A percentile compares a stretch with the other conserved stretches of the same genome.
Evolutionary conservation across 768 basidiomycete species (phyloP).

Genomic region (Mycena alexandri): DNA sequence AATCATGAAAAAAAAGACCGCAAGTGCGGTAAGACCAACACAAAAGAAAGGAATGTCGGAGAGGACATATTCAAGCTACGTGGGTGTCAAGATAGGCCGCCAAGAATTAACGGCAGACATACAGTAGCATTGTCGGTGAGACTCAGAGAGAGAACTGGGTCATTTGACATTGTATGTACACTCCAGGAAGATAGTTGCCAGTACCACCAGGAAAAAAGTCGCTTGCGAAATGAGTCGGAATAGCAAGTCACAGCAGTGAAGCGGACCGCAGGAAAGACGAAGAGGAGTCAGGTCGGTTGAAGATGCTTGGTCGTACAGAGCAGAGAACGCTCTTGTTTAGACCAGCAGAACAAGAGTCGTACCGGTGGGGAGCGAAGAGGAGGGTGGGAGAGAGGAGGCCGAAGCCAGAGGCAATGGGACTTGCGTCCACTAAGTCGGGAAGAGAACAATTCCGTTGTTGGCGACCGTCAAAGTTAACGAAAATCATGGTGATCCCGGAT

Average conservation of each 20-base stretch:
- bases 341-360: constrained; percentile 32
- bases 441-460: not conserved
- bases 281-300: not conserved
- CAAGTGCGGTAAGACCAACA: constrained; percentile 75
- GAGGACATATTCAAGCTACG: constrained; percentile 68
- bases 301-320: not conserved
- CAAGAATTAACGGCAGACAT: not conserved
- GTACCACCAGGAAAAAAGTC: constrained; percentile 32
- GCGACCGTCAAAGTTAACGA: no score
- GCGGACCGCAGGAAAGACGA: constrained; percentile 33
- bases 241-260: constrained; percentile 39
- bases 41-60: constrained; percentile 77
- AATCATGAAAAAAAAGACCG: constrained; percentile 68
- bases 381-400: constrained; percentile 6
- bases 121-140: constrained; percentile 31
- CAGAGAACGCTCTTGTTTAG: constrained; percentile 29
- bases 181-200: constrained; percentile 29
- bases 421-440: constrained; percentile 14
- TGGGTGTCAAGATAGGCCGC: not conserved
- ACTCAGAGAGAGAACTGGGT: constrained; percentile 23
- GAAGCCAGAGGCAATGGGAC: constrained; percentile 22
- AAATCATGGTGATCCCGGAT: no score
- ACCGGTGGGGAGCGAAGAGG: constrained; percentile 8
- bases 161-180: constrained; percentile 32
- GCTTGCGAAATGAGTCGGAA: constrained; percentile 28